phyloP scores from a whole-genome alignment of 2,329 filamentous ascomycete genomes.

The Claviceps africana region DNA sequence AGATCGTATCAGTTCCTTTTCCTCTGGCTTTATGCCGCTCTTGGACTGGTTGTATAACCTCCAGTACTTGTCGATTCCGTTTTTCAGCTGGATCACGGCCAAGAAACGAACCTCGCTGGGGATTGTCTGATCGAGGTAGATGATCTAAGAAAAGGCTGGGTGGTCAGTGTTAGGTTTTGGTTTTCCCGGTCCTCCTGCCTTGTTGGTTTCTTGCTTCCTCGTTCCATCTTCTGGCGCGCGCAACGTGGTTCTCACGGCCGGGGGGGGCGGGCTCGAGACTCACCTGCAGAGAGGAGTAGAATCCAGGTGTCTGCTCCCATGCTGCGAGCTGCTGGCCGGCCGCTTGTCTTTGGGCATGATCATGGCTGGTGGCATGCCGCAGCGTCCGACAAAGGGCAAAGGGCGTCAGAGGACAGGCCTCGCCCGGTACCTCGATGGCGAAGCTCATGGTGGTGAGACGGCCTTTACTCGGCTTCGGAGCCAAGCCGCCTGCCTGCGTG shows the following conservation, averaged over 20 bases:
- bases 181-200: neutral
- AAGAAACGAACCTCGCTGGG: slow-evolving; percentile 72
- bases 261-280: slow-evolving; percentile 1
- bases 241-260: neutral
- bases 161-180: neutral
- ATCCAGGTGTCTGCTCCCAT: slow-evolving; percentile 55
- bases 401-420: slow-evolving; percentile 56
- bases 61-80: slow-evolving; percentile 94
- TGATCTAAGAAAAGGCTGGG: slow-evolving; percentile 35
- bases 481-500: neutral
- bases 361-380: slow-evolving; percentile 46
- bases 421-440: slow-evolving; percentile 65
- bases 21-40: slow-evolving; percentile 57
- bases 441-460: slow-evolving; percentile 42
- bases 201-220: neutral
- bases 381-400: slow-evolving; percentile 52
- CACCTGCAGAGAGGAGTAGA: slow-evolving; percentile 57
- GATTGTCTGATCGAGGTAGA: slow-evolving; percentile 68
- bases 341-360: slow-evolving; percentile 49
- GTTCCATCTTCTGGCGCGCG: neutral
- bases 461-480: neutral
- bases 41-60: slow-evolving; percentile 40
- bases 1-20: slow-evolving; percentile 64
- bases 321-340: slow-evolving; percentile 56
- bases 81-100: slow-evolving; percentile 87